Evolutionary conservation across 2,329 filamentous ascomycete genomes (phyloP), one percentile per base, ranked within the genome.

Genomic region (Gnomoniopsis sp.): DNA sequence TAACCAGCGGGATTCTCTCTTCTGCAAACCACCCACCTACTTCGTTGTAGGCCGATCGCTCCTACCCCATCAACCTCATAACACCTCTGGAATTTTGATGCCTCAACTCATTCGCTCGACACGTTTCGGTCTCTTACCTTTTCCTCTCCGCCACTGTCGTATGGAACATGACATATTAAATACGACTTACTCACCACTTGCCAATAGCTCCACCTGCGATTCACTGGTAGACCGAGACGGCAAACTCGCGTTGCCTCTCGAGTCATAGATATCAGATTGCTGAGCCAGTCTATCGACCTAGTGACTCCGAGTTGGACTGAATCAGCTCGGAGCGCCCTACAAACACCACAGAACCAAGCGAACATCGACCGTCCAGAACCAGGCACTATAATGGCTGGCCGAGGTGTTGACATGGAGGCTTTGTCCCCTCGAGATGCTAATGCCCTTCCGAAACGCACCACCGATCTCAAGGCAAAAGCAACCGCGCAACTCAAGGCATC

Each of bases 381-480:
- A 52, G 34, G 26, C 49, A 53, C 23, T 47, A 75, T 76, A 69
- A 72, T 81, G 68, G 57, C 50, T 49, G 60, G 52, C 57, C 56
- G 53, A 62, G 57, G 57, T 51, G 80, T 79, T 69, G 82, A 86
- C 65, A 77, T 85, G 72, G 85, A 88, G 71, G 84, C 85, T 56
- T 76, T 88, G 70, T 86, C 85, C 59, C 85, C 85, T 66, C 78
- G 84, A 70, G 85, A 88, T 76, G 82, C 76, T 63, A 88, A 88
- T 71, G 83, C 80, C 69, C 81, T 84, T 68, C 77, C 82, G 63
- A 71, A 77, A 64, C 77, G 77, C 68, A 65, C 71, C 63, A 78
- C 80, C 55, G 81, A 85, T 61, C 70, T 79, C 64, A 84, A 84
- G 71, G 74, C 75, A 57, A 82, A 81, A 70, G 74, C 79, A 11